Percentiles rank a stretch among this genome's conserved stretches.
Evolutionary conservation across 2,329 filamentous ascomycete genomes (phyloP).

Genomic region (Phoma sp.): DNA sequence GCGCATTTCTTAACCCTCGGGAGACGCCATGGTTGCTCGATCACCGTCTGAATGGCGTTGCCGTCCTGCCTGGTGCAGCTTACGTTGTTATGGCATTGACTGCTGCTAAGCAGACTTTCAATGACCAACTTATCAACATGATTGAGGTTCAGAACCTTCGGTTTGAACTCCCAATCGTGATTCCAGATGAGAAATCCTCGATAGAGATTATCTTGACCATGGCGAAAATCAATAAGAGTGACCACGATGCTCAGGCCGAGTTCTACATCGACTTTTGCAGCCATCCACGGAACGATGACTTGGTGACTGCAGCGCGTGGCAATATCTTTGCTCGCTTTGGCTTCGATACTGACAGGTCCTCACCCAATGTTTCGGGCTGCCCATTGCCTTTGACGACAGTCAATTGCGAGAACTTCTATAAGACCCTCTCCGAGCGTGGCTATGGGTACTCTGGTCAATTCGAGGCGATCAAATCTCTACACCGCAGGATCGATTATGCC

Average conservation of each 20-base stretch:
- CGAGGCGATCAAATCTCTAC: neutral
- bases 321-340: slow-evolving; percentile 6
- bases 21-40: slow-evolving; percentile 23
- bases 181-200: slow-evolving; percentile 11
- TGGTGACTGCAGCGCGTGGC: slow-evolving; percentile 15
- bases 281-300: slow-evolving; percentile 10
- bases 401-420: slow-evolving; percentile 19
- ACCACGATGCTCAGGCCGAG: neutral
- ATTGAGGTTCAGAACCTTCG: slow-evolving; percentile 12
- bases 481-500: slow-evolving; percentile 13
- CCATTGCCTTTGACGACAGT: slow-evolving; percentile 4
- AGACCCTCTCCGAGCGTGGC: neutral
- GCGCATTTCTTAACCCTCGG: slow-evolving; percentile 15
- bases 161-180: slow-evolving; percentile 9
- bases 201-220: slow-evolving; percentile 18
- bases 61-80: slow-evolving; percentile 53
- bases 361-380: neutral
- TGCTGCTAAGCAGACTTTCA: slow-evolving; percentile 8
- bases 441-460: slow-evolving; percentile 12
- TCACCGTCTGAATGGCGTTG: slow-evolving; percentile 27
- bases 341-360: slow-evolving; percentile 5
- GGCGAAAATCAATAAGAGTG: neutral
- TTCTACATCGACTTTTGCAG: slow-evolving; percentile 19
- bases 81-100: slow-evolving; percentile 50
- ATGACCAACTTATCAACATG: slow-evolving; percentile 6